Conservation (phyloP, 768 basidiomycete species). For the Pholiota molesta region DNA sequence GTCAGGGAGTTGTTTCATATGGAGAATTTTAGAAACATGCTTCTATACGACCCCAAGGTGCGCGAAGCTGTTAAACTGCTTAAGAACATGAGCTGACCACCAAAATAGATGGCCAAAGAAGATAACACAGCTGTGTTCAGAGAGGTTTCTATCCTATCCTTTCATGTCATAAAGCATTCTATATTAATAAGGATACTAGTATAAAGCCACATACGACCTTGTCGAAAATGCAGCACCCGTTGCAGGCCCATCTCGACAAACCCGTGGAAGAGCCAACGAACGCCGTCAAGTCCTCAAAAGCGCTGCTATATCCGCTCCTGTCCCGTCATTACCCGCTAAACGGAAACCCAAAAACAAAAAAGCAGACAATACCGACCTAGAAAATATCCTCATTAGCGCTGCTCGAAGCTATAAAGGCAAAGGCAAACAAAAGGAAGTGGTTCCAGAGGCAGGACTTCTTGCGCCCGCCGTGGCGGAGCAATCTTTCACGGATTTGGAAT, state of each 20-base stretch:
- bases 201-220: slow-evolving; percentile 64
- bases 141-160: slow-evolving; percentile 47
- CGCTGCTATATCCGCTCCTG: slow-evolving; percentile 31
- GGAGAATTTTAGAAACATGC: slow-evolving; percentile 75
- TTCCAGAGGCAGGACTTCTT: slow-evolving; percentile 2
- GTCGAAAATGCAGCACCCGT: slow-evolving; percentile 46
- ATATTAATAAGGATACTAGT: slow-evolving; percentile 37
- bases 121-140: slow-evolving; percentile 76
- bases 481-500: neutral
- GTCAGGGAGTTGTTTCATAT: slow-evolving; percentile 90
- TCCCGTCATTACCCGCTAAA: slow-evolving; percentile 24
- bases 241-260: slow-evolving; percentile 57
- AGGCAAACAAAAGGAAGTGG: slow-evolving; percentile 21
- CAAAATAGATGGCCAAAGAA: slow-evolving; percentile 62
- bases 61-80: slow-evolving; percentile 20
- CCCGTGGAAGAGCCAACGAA: slow-evolving; percentile 61
- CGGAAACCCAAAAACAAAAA: slow-evolving; percentile 27
- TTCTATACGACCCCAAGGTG: slow-evolving; percentile 78
- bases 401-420: slow-evolving; percentile 30
- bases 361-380: slow-evolving; percentile 29
- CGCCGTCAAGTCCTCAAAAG: slow-evolving; percentile 45
- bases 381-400: slow-evolving; percentile 27
- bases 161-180: slow-evolving; percentile 3
- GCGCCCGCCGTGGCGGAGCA: neutral
- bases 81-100: slow-evolving; percentile 8